These are phyloP conservation scores for Colletotrichum gigasporum DNA, from an alignment of 2,329 filamentous ascomycete species.

Conservation along the genomic window DNA sequence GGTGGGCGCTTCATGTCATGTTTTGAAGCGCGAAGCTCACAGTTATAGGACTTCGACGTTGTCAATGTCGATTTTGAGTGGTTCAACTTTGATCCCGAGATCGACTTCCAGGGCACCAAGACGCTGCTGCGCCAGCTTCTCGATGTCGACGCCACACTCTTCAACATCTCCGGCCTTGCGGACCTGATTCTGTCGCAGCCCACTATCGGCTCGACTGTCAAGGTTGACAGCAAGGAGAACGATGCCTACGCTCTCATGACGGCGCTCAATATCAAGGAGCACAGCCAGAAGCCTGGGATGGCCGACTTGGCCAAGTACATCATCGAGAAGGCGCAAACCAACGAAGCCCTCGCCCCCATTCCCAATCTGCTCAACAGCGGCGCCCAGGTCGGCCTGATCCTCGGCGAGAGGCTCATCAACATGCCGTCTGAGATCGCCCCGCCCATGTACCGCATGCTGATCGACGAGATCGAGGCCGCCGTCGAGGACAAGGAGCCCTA, in stretches of 20 bases:
- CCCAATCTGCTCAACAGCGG: slow-evolving; percentile 63
- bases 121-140: slow-evolving; percentile 90
- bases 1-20: slow-evolving; percentile 43
- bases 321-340: slow-evolving; percentile 61
- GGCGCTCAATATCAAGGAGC: slow-evolving; percentile 82
- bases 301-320: slow-evolving; percentile 79
- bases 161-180: slow-evolving; percentile 87
- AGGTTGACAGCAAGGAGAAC: slow-evolving; percentile 92
- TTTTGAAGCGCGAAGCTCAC: slow-evolving; percentile 30
- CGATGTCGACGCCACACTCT: slow-evolving; percentile 84
- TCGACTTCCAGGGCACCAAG: slow-evolving; percentile 97
- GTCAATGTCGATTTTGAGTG: slow-evolving; percentile 98
- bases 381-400: slow-evolving; percentile 79
- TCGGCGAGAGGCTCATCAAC: slow-evolving; percentile 96
- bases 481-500: slow-evolving; percentile 93
- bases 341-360: slow-evolving; percentile 64
- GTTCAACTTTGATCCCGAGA: slow-evolving; percentile 90
- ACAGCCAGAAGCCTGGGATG: slow-evolving; percentile 79
- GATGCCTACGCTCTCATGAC: slow-evolving; percentile 95
- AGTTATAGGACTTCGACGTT: slow-evolving; percentile 81
- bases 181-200: slow-evolving; percentile 90
- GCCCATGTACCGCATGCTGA: slow-evolving; percentile 93
- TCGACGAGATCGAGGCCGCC: slow-evolving; percentile 90
- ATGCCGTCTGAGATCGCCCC: slow-evolving; percentile 93
- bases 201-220: slow-evolving; percentile 91